Conservation (phyloP, 306 rosid genomes). For the Prunus dulcis region DNA sequence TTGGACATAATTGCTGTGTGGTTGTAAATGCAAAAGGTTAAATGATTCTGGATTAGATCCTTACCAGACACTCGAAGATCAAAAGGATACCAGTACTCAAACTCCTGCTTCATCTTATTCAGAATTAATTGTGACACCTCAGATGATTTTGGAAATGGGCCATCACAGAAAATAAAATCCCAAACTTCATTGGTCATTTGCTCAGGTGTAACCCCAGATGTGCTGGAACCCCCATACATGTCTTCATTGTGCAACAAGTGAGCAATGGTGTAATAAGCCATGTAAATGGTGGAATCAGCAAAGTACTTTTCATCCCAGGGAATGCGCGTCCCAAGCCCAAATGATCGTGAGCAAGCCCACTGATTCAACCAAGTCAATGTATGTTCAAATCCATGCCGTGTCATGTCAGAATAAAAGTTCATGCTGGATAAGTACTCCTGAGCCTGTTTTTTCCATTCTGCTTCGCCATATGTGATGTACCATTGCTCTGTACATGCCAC, state of each 20-base stretch:
- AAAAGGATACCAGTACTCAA: slow-evolving; percentile 97
- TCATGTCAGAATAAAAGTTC: slow-evolving; percentile 67
- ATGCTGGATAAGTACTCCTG: slow-evolving; percentile 73
- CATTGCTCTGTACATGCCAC: slow-evolving; percentile 97
- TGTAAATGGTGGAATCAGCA: slow-evolving; percentile 91
- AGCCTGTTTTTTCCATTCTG: slow-evolving; percentile 72
- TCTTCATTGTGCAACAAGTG: slow-evolving; percentile 71
- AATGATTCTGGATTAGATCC: slow-evolving; percentile 89
- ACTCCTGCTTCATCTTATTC: slow-evolving; percentile 74
- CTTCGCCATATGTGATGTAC: slow-evolving; percentile 84
- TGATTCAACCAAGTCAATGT: slow-evolving; percentile 86
- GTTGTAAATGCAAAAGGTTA: slow-evolving; percentile 79
- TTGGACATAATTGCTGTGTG: slow-evolving; percentile 73
- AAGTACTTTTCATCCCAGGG: slow-evolving; percentile 89
- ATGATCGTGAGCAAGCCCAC: slow-evolving; percentile 95
- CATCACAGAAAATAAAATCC: slow-evolving; percentile 78
- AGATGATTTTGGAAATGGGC: slow-evolving; percentile 57
- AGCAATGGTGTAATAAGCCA: slow-evolving; percentile 92
- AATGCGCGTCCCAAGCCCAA: slow-evolving; percentile 90
- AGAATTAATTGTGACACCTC: slow-evolving; percentile 52
- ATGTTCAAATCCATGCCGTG: slow-evolving; percentile 88
- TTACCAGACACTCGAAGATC: slow-evolving; percentile 93
- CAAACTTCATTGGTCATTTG: slow-evolving; percentile 84
- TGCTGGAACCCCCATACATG: slow-evolving; percentile 51
- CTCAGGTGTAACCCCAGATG: slow-evolving; percentile 56